Evolutionary conservation across 202 grass and related monocot species (phyloP).

Genomic region (Dendrocalamus latiflorus): DNA sequence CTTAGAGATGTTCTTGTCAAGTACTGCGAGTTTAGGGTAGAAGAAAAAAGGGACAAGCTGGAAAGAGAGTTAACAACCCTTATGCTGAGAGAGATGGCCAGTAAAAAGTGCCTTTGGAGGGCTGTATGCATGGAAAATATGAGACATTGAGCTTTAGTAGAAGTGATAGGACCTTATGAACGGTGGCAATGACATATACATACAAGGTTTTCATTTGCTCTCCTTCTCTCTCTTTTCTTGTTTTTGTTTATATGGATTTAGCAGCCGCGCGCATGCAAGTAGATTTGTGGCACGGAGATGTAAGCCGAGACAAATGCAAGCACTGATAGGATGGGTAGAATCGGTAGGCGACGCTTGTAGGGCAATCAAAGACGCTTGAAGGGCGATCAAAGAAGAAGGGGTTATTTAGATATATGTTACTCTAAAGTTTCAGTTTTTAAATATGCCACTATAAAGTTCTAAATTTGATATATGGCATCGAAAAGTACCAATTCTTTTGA

Average conservation of each 20-base stretch:
- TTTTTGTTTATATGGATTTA: not conserved
- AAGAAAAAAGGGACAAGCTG: not conserved
- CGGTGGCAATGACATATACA: not conserved
- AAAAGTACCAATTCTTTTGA: too few species aligned
- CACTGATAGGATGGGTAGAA: not conserved
- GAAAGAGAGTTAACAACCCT: not conserved
- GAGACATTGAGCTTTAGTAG: slow-evolving; percentile 6
- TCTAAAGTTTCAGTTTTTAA: too few species aligned
- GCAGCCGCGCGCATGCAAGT: not conserved
- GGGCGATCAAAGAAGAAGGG: too few species aligned
- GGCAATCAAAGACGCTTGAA: too few species aligned
- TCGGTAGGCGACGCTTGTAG: too few species aligned
- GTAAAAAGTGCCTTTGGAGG: slow-evolving; percentile 13
- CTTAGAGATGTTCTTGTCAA: slow-evolving; percentile 20
- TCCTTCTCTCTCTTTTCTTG: not conserved
- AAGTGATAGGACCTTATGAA: slow-evolving; percentile 1
- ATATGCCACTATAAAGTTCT: too few species aligned
- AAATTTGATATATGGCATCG: too few species aligned
- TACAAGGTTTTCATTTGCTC: not conserved
- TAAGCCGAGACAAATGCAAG: slow-evolving; percentile 1
- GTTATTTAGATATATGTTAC: too few species aligned
- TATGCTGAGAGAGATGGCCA: not conserved
- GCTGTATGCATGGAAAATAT: slow-evolving; percentile 21
- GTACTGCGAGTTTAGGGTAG: slow-evolving; percentile 31
- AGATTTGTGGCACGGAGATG: not conserved